Evolutionary conservation across 495 filamentous ascomycete genomes (phyloP).

Genomic region (Tuber umbilicatum): DNA sequence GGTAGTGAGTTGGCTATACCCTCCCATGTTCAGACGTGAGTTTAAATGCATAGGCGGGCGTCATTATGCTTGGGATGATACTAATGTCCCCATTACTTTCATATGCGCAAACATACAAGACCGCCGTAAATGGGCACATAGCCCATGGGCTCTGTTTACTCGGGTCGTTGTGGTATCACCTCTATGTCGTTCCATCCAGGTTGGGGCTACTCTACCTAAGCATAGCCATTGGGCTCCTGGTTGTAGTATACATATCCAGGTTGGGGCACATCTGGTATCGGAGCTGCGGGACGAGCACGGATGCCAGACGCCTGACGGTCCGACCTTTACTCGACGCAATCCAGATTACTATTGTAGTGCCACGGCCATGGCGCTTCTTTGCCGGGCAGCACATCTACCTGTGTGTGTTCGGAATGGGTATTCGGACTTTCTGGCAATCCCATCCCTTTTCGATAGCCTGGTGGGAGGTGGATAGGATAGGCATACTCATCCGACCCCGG

Average conservation of each 20-base stretch:
- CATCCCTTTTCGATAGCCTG: slow-evolving; percentile 43
- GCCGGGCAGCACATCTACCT: slow-evolving; percentile 42
- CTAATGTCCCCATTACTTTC: neutral
- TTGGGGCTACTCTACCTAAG: slow-evolving; percentile 18
- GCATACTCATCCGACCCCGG: slow-evolving; percentile 40
- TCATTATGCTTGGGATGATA: neutral
- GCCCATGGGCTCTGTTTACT: neutral
- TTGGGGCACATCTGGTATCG: slow-evolving; percentile 13
- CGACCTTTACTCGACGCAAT: slow-evolving; percentile 3
- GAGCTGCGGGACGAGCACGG: slow-evolving; percentile 14
- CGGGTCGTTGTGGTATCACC: slow-evolving; percentile 14
- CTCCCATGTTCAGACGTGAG: too few species aligned
- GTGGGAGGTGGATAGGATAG: slow-evolving; percentile 41
- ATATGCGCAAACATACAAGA: neutral
- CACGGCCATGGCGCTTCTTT: slow-evolving; percentile 34
- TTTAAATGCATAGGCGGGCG: neutral
- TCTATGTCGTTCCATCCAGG: slow-evolving; percentile 10
- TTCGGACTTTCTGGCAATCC: slow-evolving; percentile 39
- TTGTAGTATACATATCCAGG: neutral
- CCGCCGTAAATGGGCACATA: neutral
- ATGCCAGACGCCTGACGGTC: slow-evolving; percentile 7
- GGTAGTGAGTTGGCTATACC: too few species aligned
- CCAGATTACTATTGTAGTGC: neutral
- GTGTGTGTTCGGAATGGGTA: slow-evolving; percentile 32
- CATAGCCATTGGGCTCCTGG: slow-evolving; percentile 15